Conservation (phyloP, 1,139 yeast genomes). For the Magnusiomyces fungicola region DNA sequence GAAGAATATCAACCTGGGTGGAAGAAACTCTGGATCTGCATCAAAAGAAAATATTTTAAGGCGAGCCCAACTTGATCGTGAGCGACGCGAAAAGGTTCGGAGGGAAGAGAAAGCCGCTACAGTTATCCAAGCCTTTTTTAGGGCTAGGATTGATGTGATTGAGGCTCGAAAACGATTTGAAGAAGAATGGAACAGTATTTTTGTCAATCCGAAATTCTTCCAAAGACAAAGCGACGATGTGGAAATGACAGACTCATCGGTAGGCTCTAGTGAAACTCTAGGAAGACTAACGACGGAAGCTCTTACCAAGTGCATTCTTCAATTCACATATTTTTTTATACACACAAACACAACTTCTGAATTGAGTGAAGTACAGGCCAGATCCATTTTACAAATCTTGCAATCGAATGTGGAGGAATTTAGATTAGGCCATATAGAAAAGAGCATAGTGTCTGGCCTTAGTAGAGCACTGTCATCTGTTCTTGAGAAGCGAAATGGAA, state of each 20-base stretch:
- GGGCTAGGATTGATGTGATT: slow-evolving; percentile 21
- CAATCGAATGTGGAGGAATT: neutral
- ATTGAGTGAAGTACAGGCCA: slow-evolving; percentile 5
- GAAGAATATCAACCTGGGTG: slow-evolving; percentile 72
- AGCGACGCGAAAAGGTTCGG: slow-evolving; percentile 45
- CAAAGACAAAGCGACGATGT: slow-evolving; percentile 4
- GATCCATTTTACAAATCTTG: neutral
- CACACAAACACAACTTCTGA: slow-evolving; percentile 14
- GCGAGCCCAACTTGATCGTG: slow-evolving; percentile 59
- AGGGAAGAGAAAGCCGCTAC: slow-evolving; percentile 43
- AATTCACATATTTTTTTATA: slow-evolving; percentile 15
- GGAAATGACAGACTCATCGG: neutral
- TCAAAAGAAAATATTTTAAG: slow-evolving; percentile 42
- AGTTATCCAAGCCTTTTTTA: slow-evolving; percentile 39
- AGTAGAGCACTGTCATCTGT: neutral
- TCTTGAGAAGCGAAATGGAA: neutral
- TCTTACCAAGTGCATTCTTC: slow-evolving; percentile 10
- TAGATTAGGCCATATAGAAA: neutral
- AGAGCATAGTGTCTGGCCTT: neutral
- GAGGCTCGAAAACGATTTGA: slow-evolving; percentile 16
- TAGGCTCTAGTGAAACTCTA: neutral
- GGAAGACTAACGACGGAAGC: slow-evolving; percentile 8
- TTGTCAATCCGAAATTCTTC: neutral
- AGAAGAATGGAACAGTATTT: slow-evolving; percentile 19
- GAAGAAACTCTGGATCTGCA: slow-evolving; percentile 31